These are phyloP conservation scores for Cryptococcus hybrid DNA, from an alignment of 1,284 basidiomycete genomes.

Conservation along the genomic window DNA sequence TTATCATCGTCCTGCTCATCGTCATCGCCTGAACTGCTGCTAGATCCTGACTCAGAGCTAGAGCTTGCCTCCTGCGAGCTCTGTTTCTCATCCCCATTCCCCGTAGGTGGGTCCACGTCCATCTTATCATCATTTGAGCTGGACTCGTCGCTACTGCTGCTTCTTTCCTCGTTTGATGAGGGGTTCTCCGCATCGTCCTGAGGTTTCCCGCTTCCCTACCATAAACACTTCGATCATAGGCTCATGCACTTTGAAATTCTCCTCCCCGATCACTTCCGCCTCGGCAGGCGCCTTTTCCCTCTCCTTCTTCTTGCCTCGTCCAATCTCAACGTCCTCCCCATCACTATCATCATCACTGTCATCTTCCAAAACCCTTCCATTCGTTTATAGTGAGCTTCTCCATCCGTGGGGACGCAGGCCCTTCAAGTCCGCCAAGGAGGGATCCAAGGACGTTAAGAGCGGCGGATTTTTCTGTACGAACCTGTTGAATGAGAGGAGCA, in stretches of 20 bases:
- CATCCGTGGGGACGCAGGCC: not conserved
- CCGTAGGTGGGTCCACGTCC: constrained; percentile 12
- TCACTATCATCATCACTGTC: constrained; percentile 19
- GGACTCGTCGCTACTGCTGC: constrained; percentile 1
- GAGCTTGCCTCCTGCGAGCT: no score
- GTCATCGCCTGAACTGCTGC: not conserved
- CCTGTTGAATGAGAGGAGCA: constrained; percentile 17
- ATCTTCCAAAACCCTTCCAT: constrained; percentile 24
- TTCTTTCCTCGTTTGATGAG: constrained; percentile 2
- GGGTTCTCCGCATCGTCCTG: not conserved
- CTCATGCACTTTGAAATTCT: constrained; percentile 2
- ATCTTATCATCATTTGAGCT: constrained; percentile 2
- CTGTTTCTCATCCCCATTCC: constrained; percentile 1
- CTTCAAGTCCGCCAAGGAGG: constrained; percentile 19
- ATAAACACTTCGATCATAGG: constrained; percentile 6
- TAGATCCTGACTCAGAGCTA: no score
- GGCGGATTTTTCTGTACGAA: constrained; percentile 23
- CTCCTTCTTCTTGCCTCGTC: constrained; percentile 7
- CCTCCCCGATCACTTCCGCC: constrained; percentile 5
- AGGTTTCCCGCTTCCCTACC: not conserved
- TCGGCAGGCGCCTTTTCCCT: not conserved
- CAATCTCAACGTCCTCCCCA: constrained; percentile 14
- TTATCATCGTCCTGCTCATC: constrained; percentile 1
- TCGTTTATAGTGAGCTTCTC: constrained; percentile 13
- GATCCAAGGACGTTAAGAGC: constrained; percentile 29